A percentile compares a stretch with the other conserved stretches of the same genome.
phyloP scores from a whole-genome alignment of 2,329 filamentous ascomycete genomes.

The Metarhizium humberi region DNA sequence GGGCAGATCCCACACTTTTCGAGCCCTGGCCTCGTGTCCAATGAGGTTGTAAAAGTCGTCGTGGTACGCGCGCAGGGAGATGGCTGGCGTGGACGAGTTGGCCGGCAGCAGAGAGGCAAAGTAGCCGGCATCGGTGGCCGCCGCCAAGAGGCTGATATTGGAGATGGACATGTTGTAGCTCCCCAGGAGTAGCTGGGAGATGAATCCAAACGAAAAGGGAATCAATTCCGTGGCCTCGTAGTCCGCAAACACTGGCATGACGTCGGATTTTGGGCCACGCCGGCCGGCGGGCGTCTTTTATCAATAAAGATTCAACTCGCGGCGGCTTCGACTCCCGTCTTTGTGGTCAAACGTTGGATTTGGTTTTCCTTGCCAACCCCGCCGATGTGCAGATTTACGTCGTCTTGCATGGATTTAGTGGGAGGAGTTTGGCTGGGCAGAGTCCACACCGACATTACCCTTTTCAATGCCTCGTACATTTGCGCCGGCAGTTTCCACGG shows the following conservation, averaged over 20 bases:
- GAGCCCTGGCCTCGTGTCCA: conserved; percentile 22
- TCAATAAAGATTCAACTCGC: background rate
- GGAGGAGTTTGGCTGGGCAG: background rate
- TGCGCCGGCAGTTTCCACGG: no score
- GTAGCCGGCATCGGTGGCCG: conserved; percentile 4
- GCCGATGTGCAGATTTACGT: background rate
- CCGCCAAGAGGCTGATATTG: conserved; percentile 1
- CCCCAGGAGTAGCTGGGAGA: background rate
- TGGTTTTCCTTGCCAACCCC: background rate
- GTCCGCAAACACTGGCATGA: background rate
- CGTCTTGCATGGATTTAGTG: background rate
- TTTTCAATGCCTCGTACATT: background rate
- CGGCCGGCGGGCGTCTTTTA: background rate
- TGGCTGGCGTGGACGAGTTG: conserved; percentile 5
- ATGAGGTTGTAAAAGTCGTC: conserved; percentile 40
- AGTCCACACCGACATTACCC: background rate
- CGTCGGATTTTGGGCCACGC: background rate
- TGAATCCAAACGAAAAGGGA: background rate
- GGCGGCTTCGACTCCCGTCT: no score
- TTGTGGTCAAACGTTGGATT: no score
- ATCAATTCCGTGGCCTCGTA: no score
- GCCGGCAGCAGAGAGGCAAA: background rate
- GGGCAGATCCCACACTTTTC: conserved; percentile 19
- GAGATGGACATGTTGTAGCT: background rate
- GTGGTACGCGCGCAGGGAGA: conserved; percentile 30